Evolutionary conservation across 2,329 filamentous ascomycete species (phyloP), one percentile per base, ranked within the genome.

Genomic region (Alternaria arborescens): DNA sequence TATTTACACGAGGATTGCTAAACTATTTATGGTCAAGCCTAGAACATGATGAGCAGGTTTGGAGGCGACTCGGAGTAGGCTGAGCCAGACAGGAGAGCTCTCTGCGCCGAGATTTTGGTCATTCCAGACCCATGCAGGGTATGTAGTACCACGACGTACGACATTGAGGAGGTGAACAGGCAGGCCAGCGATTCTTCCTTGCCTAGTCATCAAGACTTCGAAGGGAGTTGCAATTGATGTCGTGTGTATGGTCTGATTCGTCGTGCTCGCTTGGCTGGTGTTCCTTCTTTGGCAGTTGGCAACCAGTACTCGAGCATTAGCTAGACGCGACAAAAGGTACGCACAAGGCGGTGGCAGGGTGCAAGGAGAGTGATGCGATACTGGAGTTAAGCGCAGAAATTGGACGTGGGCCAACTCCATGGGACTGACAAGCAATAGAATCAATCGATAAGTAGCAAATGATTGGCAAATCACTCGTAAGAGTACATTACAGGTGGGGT

Each of bases 131-230:
- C 4, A 11, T 40, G 8, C 10, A 40, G 18, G 8, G 16, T 30
- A 1, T 5, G 1, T 20, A 8, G 8, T 11, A 20, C 8, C 0
- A 40, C n/a, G 8, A n/a, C 16, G 4, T 4, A 20, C n/a, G 3
- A 20, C 38, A 11, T 46, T n/a, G 26, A 46, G 10, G 11, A 6
- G 43, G 18, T 12, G 16, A 4, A 5, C 0, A 18, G 26, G 10
- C 14, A 46, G 12, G 24, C 16, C 3, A 46, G 10, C 20, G 12
- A 12, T 11, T 12, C 2, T 22, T 11, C 24, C 26, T 18, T 46
- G 24, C n/a, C 24, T 26, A 24, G 43, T 6, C 26, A 11, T 18
- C 26, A 4, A 32, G 11, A 12, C 30, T 32, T 12, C 10, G 7
- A 32, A 32, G 30, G 3, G 1, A 3, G 30, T 32, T 12, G 5